These are phyloP conservation scores for Mimosa bimucronata DNA, from an alignment of 306 rosid species.

Conservation along the genomic window DNA sequence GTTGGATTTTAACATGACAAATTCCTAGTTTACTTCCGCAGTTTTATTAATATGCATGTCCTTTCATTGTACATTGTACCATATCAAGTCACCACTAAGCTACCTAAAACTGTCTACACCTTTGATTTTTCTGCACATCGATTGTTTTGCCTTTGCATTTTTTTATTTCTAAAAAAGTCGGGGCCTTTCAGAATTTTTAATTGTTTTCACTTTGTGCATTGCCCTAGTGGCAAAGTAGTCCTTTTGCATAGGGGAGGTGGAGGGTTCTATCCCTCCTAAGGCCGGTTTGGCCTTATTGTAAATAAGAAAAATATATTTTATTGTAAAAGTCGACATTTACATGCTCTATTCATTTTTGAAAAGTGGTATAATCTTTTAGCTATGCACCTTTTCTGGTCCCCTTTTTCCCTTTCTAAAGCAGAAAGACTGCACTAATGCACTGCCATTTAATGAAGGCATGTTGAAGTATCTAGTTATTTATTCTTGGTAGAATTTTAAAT, in stretches of 20 bases:
- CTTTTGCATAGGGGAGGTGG: no score
- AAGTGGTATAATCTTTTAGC: not conserved
- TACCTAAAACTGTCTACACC: not conserved
- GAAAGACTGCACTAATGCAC: not conserved
- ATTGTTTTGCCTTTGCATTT: not conserved
- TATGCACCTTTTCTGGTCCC: not conserved
- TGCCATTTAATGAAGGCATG: conserved; percentile 7
- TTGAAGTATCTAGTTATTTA: not conserved
- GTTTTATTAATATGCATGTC: no score
- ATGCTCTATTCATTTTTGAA: not conserved
- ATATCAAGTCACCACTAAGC: not conserved
- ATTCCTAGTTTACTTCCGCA: not conserved
- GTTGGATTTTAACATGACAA: conserved; percentile 3
- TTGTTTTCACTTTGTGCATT: no score
- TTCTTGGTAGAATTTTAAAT: not conserved
- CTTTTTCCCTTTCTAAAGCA: not conserved
- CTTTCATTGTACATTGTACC: not conserved
- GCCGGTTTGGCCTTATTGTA: no score
- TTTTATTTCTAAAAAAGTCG: no score
- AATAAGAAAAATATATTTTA: not conserved
- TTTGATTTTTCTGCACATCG: not conserved
- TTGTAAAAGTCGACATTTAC: not conserved
- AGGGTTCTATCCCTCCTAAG: no score
- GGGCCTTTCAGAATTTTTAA: no score
- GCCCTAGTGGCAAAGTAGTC: no score